Base-by-base conservation (phyloP, 192 early-diverging fungal genomes). In the Entophlyctis luteolus region DNA sequence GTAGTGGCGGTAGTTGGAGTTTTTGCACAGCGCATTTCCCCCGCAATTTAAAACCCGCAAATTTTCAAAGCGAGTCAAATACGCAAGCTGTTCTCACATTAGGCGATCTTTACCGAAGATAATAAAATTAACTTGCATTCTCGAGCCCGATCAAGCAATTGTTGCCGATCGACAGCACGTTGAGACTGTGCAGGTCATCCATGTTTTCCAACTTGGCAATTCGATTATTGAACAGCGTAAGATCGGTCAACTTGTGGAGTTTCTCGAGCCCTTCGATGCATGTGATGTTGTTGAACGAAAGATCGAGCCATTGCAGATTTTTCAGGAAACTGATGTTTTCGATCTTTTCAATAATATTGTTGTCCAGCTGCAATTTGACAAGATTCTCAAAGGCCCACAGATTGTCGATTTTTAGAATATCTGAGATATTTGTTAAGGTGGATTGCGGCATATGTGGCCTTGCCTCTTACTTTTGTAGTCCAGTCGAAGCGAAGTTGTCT, bases 281-380 rank as follows among this genome's bases (percentile, higher is more conserved):
- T 0, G 80, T 74, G 53, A 87, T 86, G 59, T 87, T 87, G 77
- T 87, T 87, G 73, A 87, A 87, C 22, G 78, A 81, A 22, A 87
- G 72, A 55, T 87, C 85, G 18, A 87, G 74, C 85, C 85, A 87
- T 67, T 75, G 70, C 16, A 87, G 67, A 59, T 87, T 84, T 52
- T 73, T 77, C 35, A 87, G 54, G 55, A 82, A 84, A 25, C 58
- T 60, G 35, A 87, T 74, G 65, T 86, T 86, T 72, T 87, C 85
- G 28, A 87, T 86, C 60, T 73, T 73, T 67, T 87, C 85, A 45
- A 87, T 86, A 62, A 87, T 87, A 59, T 87, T 87, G 71, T 87
- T 87, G 70, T 87, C 85, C 10, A 87, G 73, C 60, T 87, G 85
- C 57, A 87, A 72, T 50, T 84, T 87, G 10, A 78, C 81, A 39